Conservation (phyloP, 2,329 filamentous ascomycete species). For the Volutella citrinella region DNA sequence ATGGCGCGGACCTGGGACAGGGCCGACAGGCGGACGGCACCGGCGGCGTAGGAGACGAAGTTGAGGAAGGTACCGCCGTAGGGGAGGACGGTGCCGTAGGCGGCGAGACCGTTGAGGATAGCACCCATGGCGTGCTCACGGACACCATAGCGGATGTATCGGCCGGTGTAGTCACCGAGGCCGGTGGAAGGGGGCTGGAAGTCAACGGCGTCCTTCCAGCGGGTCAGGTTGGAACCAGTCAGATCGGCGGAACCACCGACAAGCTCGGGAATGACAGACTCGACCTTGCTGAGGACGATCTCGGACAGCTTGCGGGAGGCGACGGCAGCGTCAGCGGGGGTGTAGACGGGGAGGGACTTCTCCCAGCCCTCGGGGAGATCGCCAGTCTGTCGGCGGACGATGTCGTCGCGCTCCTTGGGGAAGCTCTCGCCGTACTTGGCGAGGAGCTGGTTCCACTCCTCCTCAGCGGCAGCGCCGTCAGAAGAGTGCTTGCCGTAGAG, state of each 20-base stretch:
- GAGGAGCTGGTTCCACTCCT: conserved; percentile 93
- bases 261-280: conserved; percentile 81
- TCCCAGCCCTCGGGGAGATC: conserved; percentile 96
- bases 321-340: conserved; percentile 75
- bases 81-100: conserved; percentile 92
- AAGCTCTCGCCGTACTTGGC: conserved; percentile 79
- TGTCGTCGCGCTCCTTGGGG: conserved; percentile 76
- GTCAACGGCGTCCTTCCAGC: conserved; percentile 95
- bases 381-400: conserved; percentile 74
- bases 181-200: conserved; percentile 88
- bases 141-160: conserved; percentile 91
- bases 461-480: conserved; percentile 82
- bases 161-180: conserved; percentile 85
- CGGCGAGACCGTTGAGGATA: conserved; percentile 91
- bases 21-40: conserved; percentile 89
- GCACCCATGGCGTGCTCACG: conserved; percentile 90
- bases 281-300: conserved; percentile 84
- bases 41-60: conserved; percentile 97
- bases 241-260: conserved; percentile 95
- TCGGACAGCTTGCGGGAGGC: conserved; percentile 97
- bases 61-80: conserved; percentile 97
- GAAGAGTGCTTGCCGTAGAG: conserved; percentile 79
- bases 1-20: conserved; percentile 88
- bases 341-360: conserved; percentile 89
- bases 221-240: conserved; percentile 97